Base-by-base conservation (phyloP, 306 rosid genomes). In the Begonia masoniana region DNA sequence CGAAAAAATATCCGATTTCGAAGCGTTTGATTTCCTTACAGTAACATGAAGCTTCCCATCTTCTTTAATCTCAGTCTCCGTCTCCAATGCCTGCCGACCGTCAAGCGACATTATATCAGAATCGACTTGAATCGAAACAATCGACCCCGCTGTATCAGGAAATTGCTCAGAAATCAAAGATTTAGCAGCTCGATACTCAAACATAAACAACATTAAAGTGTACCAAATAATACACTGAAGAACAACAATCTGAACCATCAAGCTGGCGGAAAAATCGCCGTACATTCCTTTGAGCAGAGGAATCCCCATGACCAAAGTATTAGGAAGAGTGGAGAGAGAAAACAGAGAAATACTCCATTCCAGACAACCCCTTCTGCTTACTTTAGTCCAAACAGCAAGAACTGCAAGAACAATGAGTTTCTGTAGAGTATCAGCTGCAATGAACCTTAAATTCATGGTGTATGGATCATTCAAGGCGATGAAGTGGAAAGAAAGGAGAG, bases 181-280 rank as follows among this genome's bases (percentile, higher is more conserved):
- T 52, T 73, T 74, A 0, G 94, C 96, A 1, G 83, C 96, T 59
- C 94, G 66, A 48, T 47, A 87, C 45, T 87, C 96, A 47, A 87
- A 87, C 85, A 87, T 13, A 74, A 87, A 84, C 9, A 81, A 65
- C 83, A 87, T 81, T 41, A 87, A 15, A 7, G 94, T 87, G 78
- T 87, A 87, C 96, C 96, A 87, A 15, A 87, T 87, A 51, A 87
- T 87, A 62, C 96, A 84, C 43, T 87, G 96, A n/a, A 87, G 91
- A n/a, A 87, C 94, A n/a, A 87, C 96, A 41, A 87, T 87, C 19
- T 83, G 96, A 10, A 87, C 96, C 96, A 87, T 87, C 7, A 87
- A 41, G 10, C 80, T 76, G n/a, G 85, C 91, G 0, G 94, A 81
- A 57, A 68, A 76, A 0, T 84, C 94, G 0, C 96, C 96, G 45